Evolutionary conservation across 345 rosid species (phyloP).

Genomic region (Populus tremula): DNA sequence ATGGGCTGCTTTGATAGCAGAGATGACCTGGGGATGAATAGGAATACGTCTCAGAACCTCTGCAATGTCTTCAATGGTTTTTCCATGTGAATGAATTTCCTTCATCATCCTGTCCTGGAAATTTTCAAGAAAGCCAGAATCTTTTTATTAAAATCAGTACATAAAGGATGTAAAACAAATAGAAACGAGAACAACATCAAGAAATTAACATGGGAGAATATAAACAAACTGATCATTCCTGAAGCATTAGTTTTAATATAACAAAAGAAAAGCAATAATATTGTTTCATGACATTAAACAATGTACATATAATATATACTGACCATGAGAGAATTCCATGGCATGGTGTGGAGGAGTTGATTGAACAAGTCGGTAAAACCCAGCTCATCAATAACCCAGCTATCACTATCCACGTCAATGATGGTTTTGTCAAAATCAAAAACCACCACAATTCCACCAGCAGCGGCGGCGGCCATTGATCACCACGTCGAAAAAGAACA

Average conservation of each 20-base stretch:
- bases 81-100: slow-evolving; percentile 62
- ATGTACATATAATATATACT: background rate
- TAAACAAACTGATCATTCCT: too few relatives aligned
- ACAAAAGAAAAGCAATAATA: too few relatives aligned
- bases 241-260: too few relatives aligned
- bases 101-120: slow-evolving; percentile 78
- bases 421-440: slow-evolving; percentile 91
- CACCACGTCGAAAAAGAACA: too few relatives aligned
- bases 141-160: too few relatives aligned
- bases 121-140: background rate
- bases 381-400: slow-evolving; percentile 72
- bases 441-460: slow-evolving; percentile 36
- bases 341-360: slow-evolving; percentile 83
- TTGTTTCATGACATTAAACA: background rate
- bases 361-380: slow-evolving; percentile 74
- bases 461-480: slow-evolving; percentile 33
- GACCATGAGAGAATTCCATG: slow-evolving; percentile 91
- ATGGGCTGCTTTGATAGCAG: slow-evolving; percentile 77
- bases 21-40: slow-evolving; percentile 58
- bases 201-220: too few relatives aligned
- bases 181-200: too few relatives aligned
- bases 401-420: slow-evolving; percentile 82
- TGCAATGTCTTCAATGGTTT: slow-evolving; percentile 54
- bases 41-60: slow-evolving; percentile 52
- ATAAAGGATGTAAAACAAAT: too few relatives aligned